A percentile compares a stretch with the other conserved stretches of the same genome.
These are phyloP conservation scores for Capsella rubella DNA, from an alignment of 441 rosid genomes.

Conservation along the genomic window DNA sequence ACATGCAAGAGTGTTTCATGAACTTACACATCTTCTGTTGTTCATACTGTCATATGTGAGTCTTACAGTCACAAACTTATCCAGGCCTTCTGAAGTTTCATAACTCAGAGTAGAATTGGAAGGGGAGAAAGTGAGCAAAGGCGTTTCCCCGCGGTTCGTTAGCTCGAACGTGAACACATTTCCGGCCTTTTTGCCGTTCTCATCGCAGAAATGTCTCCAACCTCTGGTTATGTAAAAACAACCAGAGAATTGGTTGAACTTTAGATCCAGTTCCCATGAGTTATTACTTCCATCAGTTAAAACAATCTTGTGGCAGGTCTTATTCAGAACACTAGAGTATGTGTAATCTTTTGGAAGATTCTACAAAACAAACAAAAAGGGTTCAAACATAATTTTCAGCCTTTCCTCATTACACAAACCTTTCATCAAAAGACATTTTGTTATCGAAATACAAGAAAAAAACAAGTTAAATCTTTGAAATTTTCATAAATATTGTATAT, in stretches of 20 bases:
- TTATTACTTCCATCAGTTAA: slow-evolving; percentile 1
- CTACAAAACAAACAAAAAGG: slow-evolving; percentile 12
- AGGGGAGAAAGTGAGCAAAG: slow-evolving; percentile 5
- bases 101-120: slow-evolving; percentile 1
- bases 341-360: slow-evolving; percentile 4
- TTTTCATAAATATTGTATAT: too few relatives aligned
- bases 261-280: slow-evolving; percentile 26
- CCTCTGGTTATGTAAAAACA: slow-evolving; percentile 7
- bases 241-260: neutral
- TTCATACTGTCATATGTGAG: slow-evolving; percentile 1
- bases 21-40: slow-evolving; percentile 13
- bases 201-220: slow-evolving; percentile 27
- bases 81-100: neutral
- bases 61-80: slow-evolving; percentile 10
- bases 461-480: too few relatives aligned
- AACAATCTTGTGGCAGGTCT: neutral
- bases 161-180: neutral
- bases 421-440: neutral
- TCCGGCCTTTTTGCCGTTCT: slow-evolving; percentile 7
- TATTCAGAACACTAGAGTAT: neutral
- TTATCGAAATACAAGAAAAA: neutral
- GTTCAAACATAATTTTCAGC: neutral
- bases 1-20: neutral
- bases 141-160: neutral
- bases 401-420: neutral